These are phyloP conservation scores for Cladophialophora exuberans DNA, from an alignment of 2,329 filamentous ascomycete species.

Conservation along the genomic window DNA sequence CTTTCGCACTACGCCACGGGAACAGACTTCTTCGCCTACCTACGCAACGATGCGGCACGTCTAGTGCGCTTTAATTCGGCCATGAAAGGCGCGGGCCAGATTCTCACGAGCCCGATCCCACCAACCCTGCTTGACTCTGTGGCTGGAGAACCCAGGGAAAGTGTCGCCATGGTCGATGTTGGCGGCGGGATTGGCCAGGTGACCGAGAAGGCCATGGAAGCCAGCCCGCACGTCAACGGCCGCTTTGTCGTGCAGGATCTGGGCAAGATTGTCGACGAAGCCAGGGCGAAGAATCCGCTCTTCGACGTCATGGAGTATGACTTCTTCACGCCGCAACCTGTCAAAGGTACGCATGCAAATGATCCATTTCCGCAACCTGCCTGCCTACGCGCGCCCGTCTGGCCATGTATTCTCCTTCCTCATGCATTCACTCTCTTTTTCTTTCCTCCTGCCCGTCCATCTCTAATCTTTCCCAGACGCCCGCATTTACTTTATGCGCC, in stretches of 20 bases:
- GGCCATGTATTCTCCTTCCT: too few relatives aligned
- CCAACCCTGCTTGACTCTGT: background rate
- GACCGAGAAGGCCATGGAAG: conserved; percentile 26
- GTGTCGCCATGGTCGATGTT: conserved; percentile 37
- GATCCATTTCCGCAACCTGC: background rate
- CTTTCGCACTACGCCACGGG: conserved; percentile 18
- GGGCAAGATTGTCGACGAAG: conserved; percentile 37
- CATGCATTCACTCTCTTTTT: background rate
- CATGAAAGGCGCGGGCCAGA: conserved; percentile 11
- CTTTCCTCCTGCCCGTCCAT: background rate
- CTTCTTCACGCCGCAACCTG: conserved; percentile 38
- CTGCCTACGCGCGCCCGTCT: background rate
- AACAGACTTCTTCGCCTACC: conserved; percentile 17
- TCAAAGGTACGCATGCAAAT: conserved; percentile 35
- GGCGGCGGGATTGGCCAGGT: conserved; percentile 35
- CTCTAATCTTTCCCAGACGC: conserved; percentile 35
- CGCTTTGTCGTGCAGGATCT: conserved; percentile 44
- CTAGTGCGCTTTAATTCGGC: conserved; percentile 16
- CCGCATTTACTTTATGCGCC: conserved; percentile 42
- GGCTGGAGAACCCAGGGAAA: conserved; percentile 8
- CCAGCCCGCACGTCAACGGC: conserved; percentile 21
- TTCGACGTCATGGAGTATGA: conserved; percentile 35
- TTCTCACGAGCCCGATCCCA: conserved; percentile 12
- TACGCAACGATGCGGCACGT: conserved; percentile 12
- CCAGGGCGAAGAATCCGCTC: conserved; percentile 30